These are phyloP conservation scores for Saccharomyces eubayanus DNA, from an alignment of 805 yeast genomes.

Conservation along the genomic window DNA sequence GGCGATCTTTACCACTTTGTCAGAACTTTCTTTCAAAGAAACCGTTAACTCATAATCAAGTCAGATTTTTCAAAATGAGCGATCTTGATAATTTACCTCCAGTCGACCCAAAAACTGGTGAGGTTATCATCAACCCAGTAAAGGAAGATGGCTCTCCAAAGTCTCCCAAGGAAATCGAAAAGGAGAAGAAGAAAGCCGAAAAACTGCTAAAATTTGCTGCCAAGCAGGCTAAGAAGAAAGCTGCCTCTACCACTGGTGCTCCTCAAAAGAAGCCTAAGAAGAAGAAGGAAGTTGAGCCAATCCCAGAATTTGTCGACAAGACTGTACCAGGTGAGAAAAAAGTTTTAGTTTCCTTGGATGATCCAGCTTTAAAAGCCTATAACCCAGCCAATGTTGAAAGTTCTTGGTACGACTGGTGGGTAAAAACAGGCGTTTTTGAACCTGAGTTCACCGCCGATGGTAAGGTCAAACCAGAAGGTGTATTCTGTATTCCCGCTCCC, in stretches of 20 bases:
- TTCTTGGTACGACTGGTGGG: constrained; percentile 99
- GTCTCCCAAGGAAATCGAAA: constrained; percentile 75
- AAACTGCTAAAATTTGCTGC: constrained; percentile 82
- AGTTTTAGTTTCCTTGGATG: constrained; percentile 74
- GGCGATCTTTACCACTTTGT: neutral
- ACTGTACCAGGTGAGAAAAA: constrained; percentile 91
- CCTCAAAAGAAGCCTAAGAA: constrained; percentile 56
- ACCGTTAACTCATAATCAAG: constrained; percentile 1
- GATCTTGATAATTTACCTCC: constrained; percentile 29
- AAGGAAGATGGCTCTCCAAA: constrained; percentile 43
- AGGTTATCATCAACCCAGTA: constrained; percentile 31
- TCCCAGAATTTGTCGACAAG: constrained; percentile 77
- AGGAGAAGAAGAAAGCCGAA: constrained; percentile 82
- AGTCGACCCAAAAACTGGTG: constrained; percentile 32
- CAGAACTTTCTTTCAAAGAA: neutral
- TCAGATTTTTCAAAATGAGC: constrained; percentile 21
- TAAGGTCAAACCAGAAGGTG: constrained; percentile 67
- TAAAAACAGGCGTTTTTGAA: constrained; percentile 72
- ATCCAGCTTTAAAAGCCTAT: constrained; percentile 89
- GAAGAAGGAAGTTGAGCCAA: constrained; percentile 59
- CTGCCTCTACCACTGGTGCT: constrained; percentile 37
- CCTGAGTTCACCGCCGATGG: constrained; percentile 80
- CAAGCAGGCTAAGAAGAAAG: constrained; percentile 57
- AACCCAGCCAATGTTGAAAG: constrained; percentile 89
- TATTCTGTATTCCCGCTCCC: constrained; percentile 91